Evolutionary conservation across 306 rosid species (phyloP), one percentile per base, ranked within the genome.

Genomic region (Quercus cerris): DNA sequence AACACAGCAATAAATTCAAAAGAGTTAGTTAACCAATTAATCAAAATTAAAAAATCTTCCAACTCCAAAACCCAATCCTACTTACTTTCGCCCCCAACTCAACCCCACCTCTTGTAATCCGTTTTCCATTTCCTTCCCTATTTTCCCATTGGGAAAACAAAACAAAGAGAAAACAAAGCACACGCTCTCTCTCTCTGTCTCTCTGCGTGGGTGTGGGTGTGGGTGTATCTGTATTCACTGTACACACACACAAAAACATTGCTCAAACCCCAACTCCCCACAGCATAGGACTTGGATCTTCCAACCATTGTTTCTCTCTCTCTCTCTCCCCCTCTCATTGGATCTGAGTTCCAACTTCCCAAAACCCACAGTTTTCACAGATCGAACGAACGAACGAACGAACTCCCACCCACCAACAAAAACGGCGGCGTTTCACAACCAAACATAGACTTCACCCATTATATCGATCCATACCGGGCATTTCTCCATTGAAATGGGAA

Each of bases 261-360:
- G 87, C 90, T 77, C 90, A 81, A 83, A 76, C 91, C 89, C 89
- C 89, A 87, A 73, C 79, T 74, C 72, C 80, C 63, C 68, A 72
- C 80, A 78, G 90, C 92, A 89, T 92, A 82, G 94, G 94, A 92
- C 90, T 89, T 83, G 85, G 89, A 80, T 91, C 88, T 74, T 8
- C 78, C 78, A 59, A 63, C 81, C 71, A 3, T 61, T 63, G 19
- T 55, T 72, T 79, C n/a, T 27, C 83, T 56, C 68, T 52, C 44
- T n/a, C 51, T 27, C 69, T 67, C 81, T 73, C 81, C 14, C 77
- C 58, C 77, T 72, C 57, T 33, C 73, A 70, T 80, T 87, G 87
- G 95, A 91, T 91, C 93, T 91, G 90, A 77, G 81, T 87, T 75
- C 63, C 77, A 75, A 84, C 28, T 3, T 49, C 84, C 86, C 71